Percentiles rank a stretch among this genome's conserved stretches.
phyloP scores from a whole-genome alignment of 2,329 filamentous ascomycete genomes.

The Fusarium continuum region DNA sequence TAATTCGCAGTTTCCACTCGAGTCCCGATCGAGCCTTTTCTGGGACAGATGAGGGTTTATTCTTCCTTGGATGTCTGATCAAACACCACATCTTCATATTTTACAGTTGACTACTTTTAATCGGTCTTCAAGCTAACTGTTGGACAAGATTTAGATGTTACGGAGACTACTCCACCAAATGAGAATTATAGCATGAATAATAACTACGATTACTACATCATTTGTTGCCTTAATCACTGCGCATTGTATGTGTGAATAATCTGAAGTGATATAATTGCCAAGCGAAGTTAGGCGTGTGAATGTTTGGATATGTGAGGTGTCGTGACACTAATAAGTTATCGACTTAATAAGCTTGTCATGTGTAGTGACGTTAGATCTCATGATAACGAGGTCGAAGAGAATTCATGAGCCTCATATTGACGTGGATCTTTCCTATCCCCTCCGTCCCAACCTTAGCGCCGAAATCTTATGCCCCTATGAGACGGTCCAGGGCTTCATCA shows the following conservation, averaged over 20 bases:
- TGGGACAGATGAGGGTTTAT: slow-evolving; percentile 73
- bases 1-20: slow-evolving; percentile 92
- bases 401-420: too few species aligned
- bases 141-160: slow-evolving; percentile 22
- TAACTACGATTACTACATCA: not conserved
- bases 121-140: slow-evolving; percentile 37
- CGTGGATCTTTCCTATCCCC: not conserved
- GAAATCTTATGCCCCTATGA: not conserved
- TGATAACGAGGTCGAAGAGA: too few species aligned
- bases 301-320: not conserved
- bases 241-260: too few species aligned
- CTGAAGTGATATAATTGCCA: too few species aligned
- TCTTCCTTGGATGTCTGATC: slow-evolving; percentile 83
- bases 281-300: not conserved
- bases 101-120: slow-evolving; percentile 11
- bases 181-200: not conserved
- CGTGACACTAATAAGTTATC: not conserved
- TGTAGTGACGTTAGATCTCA: too few species aligned
- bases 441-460: not conserved
- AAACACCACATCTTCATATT: slow-evolving; percentile 37
- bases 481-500: not conserved
- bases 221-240: not conserved
- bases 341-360: not conserved
- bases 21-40: slow-evolving; percentile 73
- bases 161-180: not conserved